Conservation (phyloP, 176 grass and related monocot genomes). For the Themeda triandra region DNA sequence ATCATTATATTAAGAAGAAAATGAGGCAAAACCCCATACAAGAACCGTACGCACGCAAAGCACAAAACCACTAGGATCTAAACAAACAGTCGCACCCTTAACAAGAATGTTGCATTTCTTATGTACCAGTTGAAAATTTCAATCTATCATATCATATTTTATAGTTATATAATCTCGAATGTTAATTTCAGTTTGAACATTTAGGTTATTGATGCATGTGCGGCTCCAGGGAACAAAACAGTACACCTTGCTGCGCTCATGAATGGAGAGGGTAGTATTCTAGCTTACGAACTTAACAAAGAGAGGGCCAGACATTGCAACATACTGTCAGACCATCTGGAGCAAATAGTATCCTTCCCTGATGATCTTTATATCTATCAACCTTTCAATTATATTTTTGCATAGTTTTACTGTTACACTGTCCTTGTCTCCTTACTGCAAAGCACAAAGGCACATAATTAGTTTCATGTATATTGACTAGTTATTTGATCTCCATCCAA, state of each 20-base stretch:
- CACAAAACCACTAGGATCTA: too few relatives aligned
- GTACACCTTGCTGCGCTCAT: constrained; percentile 85
- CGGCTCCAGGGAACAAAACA: constrained; percentile 99
- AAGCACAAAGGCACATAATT: neutral
- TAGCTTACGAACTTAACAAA: constrained; percentile 85
- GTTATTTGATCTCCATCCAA: neutral
- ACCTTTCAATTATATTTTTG: neutral
- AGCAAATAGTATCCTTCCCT: constrained; percentile 84
- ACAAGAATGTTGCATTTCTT: neutral
- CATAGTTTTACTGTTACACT: neutral
- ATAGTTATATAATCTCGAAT: neutral
- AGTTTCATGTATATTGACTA: neutral
- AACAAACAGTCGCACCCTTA: too few relatives aligned
- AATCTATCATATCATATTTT: neutral
- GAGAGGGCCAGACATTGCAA: constrained; percentile 70
- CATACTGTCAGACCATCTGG: constrained; percentile 80
- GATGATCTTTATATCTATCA: neutral
- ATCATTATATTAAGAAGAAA: too few relatives aligned
- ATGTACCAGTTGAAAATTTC: neutral
- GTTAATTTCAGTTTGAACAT: constrained; percentile 32
- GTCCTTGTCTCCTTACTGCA: neutral
- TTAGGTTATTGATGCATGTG: constrained; percentile 99
- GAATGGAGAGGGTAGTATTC: constrained; percentile 79
- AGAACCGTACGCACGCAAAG: too few relatives aligned
- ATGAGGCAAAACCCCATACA: too few relatives aligned